A percentile compares a stretch with the other conserved stretches of the same genome.
Evolutionary conservation across 2,329 filamentous ascomycete species (phyloP).

Genomic region (Dactylonectria estremocensis): DNA sequence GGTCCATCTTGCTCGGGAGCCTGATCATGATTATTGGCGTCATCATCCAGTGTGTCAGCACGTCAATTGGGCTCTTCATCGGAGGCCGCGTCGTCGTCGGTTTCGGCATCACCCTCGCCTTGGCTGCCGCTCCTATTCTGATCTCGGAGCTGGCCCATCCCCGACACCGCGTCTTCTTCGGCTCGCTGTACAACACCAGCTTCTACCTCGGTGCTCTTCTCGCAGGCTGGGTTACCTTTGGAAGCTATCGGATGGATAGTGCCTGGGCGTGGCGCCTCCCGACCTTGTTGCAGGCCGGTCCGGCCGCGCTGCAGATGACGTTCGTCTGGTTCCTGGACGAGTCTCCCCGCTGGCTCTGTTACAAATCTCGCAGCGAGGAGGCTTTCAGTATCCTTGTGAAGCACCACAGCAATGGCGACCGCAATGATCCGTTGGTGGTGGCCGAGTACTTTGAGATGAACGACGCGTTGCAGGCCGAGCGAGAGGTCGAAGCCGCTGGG

Average conservation of each 20-base stretch:
- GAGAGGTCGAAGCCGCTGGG: slow-evolving; percentile 26
- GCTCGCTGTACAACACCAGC: slow-evolving; percentile 32
- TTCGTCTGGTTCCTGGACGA: slow-evolving; percentile 37
- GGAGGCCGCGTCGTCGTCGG: slow-evolving; percentile 67
- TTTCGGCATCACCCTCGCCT: slow-evolving; percentile 66
- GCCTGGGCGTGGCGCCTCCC: slow-evolving; percentile 40
- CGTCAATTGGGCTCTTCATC: slow-evolving; percentile 62
- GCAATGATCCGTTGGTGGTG: slow-evolving; percentile 58
- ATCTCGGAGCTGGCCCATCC: slow-evolving; percentile 37
- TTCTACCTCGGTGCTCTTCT: slow-evolving; percentile 27
- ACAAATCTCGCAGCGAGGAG: slow-evolving; percentile 27
- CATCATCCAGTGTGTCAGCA: slow-evolving; percentile 30
- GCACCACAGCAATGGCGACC: slow-evolving; percentile 54
- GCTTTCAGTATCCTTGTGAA: slow-evolving; percentile 27
- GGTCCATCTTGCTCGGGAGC: slow-evolving; percentile 47
- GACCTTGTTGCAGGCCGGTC: slow-evolving; percentile 32
- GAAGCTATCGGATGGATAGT: slow-evolving; percentile 26
- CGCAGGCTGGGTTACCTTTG: slow-evolving; percentile 35
- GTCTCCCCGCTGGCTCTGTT: slow-evolving; percentile 34
- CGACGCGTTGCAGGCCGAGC: slow-evolving; percentile 31
- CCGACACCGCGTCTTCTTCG: slow-evolving; percentile 31
- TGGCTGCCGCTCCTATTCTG: slow-evolving; percentile 64
- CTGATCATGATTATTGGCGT: slow-evolving; percentile 36
- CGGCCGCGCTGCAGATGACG: slow-evolving; percentile 28
- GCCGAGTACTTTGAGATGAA: slow-evolving; percentile 40